phyloP scores from a whole-genome alignment of 352 stramenopile species.

The Phytopythium vexans region DNA sequence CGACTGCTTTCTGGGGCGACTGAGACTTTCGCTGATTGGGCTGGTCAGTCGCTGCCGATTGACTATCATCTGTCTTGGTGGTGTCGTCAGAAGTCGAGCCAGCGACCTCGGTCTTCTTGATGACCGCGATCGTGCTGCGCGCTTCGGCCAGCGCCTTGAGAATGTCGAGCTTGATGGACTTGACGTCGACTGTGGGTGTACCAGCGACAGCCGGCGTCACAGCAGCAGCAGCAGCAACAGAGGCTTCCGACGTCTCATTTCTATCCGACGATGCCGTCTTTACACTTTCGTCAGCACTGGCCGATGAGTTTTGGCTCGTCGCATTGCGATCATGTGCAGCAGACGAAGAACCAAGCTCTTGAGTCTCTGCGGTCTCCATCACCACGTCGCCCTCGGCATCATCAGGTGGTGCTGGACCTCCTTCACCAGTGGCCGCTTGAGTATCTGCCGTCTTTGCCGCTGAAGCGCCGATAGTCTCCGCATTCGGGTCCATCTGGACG shows the following conservation, averaged over 20 bases:
- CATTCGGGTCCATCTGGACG: no score
- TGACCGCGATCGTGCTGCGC: constrained; percentile 67
- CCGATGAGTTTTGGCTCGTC: no score
- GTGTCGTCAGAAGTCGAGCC: constrained; percentile 4
- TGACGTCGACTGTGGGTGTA: constrained; percentile 41
- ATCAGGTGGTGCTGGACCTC: neutral
- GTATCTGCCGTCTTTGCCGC: neutral
- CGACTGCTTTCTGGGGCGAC: constrained; percentile 1
- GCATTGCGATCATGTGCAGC: no score
- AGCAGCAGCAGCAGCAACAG: neutral
- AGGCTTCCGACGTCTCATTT: no score
- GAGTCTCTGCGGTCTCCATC: neutral
- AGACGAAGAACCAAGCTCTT: no score
- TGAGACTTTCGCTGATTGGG: constrained; percentile 5
- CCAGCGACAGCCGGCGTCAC: neutral
- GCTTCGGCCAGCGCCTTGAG: constrained; percentile 75
- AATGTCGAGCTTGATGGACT: constrained; percentile 77
- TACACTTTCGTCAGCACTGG: no score
- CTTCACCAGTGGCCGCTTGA: neutral
- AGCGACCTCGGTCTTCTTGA: constrained; percentile 36
- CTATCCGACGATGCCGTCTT: no score
- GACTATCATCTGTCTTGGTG: neutral
- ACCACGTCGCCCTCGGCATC: neutral
- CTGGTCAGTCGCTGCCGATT: constrained; percentile 4
- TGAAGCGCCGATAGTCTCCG: neutral